Base-by-base conservation (phyloP, 2,329 filamentous ascomycete species). In the Xylariaceae sp. region DNA sequence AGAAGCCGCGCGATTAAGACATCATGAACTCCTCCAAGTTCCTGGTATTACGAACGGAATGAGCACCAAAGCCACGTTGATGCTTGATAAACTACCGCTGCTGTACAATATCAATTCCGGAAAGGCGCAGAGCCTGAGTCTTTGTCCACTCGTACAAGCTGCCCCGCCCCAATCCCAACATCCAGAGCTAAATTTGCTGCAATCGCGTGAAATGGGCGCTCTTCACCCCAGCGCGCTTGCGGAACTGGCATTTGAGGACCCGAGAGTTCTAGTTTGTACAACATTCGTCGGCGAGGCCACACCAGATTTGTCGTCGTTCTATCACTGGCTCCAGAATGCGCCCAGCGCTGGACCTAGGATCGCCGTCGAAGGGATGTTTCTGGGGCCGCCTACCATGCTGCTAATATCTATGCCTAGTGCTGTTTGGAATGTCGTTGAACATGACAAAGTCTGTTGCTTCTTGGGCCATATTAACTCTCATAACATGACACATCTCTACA, bases 391-490 rank as follows among this genome's bases (percentile, higher is more conserved):
- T 1, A 86, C 84, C 0, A 84, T 86, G 73, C 69, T 87, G 9
- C 71, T 87, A 31, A 82, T 87, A 48, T 86, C 83, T 4, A 86
- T 87, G 80, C 82, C 83, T 4, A 75, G 80, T 51, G 75, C 77
- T 5, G 75, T 87, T 13, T 87, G 82, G 81, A 82, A 79, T 57
- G 75, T 84, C 18, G 80, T 87, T 7, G 80, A 85, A 67, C 80
- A 84, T 54, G 82, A 86, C 58, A 85, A 86, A 61, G 82, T 86
- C 18, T 87, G 83, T 67, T 83, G 80, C 59, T 86, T 83, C 54
- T 64, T 87, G 42, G 84, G 84, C 31, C 83, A 83, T 58, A 80
- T 87, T 58, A 85, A 79, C 59, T 86, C 84, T 1, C 82, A 84
- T 61, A 87, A 87, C 67, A 82, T 87, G 78, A 80, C 82, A 9